Percentiles rank a stretch among this genome's conserved stretches.
Conservation (phyloP, 2,329 filamentous ascomycete species). For the Capronia epimyces region DNA sequence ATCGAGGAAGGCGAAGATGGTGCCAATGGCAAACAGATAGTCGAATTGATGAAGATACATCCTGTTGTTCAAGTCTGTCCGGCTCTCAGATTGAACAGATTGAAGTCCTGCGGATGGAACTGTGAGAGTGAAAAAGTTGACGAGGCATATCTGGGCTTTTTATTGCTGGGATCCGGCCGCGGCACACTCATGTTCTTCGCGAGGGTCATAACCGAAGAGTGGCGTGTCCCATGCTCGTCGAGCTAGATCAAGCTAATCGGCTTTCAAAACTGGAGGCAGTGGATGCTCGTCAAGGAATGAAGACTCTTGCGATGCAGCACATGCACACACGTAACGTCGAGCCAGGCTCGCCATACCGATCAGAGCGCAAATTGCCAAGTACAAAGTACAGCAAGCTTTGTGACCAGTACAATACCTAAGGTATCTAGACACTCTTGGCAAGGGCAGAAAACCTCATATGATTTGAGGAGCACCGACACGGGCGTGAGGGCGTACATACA, state of each 20-base stretch:
- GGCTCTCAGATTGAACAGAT: neutral
- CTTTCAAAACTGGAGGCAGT: neutral
- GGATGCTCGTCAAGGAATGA: neutral
- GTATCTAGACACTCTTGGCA: no score
- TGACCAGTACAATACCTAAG: no score
- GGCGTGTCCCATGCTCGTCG: neutral
- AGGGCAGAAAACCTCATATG: no score
- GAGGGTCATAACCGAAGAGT: no score
- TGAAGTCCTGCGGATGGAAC: neutral
- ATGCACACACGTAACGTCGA: neutral
- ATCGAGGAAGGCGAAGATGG: slow-evolving; percentile 67
- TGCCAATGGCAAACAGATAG: slow-evolving; percentile 70
- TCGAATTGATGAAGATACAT: slow-evolving; percentile 54
- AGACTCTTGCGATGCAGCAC: neutral
- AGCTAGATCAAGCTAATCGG: neutral
- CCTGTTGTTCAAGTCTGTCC: neutral
- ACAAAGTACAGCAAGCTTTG: no score
- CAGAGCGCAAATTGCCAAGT: neutral
- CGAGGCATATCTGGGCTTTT: neutral
- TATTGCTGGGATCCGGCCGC: no score
- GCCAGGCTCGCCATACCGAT: no score
- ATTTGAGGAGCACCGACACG: no score
- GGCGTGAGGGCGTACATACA: no score
- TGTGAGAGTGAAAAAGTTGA: neutral
- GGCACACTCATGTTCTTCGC: no score